These are phyloP conservation scores for Vickermania spadyakhi DNA, from an alignment of 208 protist genomes.

Conservation along the genomic window DNA sequence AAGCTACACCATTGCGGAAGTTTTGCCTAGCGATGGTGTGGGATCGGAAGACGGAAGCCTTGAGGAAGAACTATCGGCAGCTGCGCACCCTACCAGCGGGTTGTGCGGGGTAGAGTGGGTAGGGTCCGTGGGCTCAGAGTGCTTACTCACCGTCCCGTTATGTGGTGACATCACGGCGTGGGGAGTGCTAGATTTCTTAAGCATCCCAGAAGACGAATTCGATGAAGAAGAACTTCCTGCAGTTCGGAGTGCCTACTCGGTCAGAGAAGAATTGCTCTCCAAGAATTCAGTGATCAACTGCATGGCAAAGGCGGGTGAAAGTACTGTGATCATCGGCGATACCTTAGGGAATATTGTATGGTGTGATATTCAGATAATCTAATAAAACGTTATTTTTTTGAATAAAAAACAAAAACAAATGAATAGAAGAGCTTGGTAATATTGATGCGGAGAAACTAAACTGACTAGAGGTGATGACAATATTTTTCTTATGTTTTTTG, in stretches of 20 bases:
- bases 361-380: conserved; percentile 2
- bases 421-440: no score
- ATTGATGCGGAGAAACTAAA: no score
- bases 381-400: no score
- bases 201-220: conserved; percentile 14
- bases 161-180: conserved; percentile 72
- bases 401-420: no score
- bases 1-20: conserved; percentile 37
- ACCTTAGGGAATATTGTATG: conserved; percentile 15
- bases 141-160: conserved; percentile 41
- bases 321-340: conserved; percentile 17
- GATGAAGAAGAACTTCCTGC: conserved; percentile 30
- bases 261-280: conserved; percentile 31
- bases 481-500: no score
- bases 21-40: background rate
- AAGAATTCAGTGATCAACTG: conserved; percentile 31
- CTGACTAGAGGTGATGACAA: no score
- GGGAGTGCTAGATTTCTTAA: conserved; percentile 33
- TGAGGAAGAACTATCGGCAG: conserved; percentile 23
- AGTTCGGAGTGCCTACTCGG: conserved; percentile 25
- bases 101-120: conserved; percentile 52
- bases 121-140: conserved; percentile 6
- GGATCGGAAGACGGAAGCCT: no score
- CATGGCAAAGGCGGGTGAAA: conserved; percentile 8
- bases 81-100: conserved; percentile 57